Evolutionary conservation across 257 asterid species (phyloP).

Genomic region (Solanum chilense): DNA sequence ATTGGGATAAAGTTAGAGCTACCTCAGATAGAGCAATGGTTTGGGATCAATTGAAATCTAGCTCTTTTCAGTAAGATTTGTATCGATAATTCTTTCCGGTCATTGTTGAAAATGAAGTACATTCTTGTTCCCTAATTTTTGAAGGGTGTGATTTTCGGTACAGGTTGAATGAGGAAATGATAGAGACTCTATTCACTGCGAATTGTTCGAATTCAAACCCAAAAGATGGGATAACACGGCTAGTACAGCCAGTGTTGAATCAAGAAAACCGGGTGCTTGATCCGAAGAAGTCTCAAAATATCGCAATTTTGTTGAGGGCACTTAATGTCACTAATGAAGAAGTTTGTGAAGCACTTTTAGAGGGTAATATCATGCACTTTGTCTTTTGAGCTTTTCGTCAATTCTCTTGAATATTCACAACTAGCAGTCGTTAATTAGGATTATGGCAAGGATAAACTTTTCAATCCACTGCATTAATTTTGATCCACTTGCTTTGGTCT

Average conservation of each 20-base stretch:
- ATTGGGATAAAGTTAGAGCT: constrained; percentile 88
- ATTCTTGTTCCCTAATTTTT: neutral
- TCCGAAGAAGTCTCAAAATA: constrained; percentile 73
- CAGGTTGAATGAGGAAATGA: constrained; percentile 92
- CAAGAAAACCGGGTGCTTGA: constrained; percentile 62
- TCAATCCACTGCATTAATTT: neutral
- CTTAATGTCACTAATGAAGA: constrained; percentile 65
- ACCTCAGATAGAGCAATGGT: constrained; percentile 68
- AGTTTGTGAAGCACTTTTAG: constrained; percentile 76
- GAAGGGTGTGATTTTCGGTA: constrained; percentile 1
- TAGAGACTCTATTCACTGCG: constrained; percentile 50
- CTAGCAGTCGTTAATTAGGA: neutral
- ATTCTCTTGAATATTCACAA: neutral
- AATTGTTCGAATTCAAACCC: constrained; percentile 26
- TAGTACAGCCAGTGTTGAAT: constrained; percentile 1
- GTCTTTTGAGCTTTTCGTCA: neutral
- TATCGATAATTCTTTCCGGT: neutral
- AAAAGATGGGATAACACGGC: constrained; percentile 30
- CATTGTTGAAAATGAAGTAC: neutral
- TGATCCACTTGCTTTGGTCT: neutral
- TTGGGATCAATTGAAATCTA: constrained; percentile 77
- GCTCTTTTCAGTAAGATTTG: constrained; percentile 69
- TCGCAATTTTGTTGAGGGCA: constrained; percentile 65
- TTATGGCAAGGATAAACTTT: neutral
- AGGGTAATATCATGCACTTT: constrained; percentile 30